These are phyloP conservation scores for Lentinula boryana DNA, from an alignment of 768 basidiomycete genomes.

Conservation along the genomic window DNA sequence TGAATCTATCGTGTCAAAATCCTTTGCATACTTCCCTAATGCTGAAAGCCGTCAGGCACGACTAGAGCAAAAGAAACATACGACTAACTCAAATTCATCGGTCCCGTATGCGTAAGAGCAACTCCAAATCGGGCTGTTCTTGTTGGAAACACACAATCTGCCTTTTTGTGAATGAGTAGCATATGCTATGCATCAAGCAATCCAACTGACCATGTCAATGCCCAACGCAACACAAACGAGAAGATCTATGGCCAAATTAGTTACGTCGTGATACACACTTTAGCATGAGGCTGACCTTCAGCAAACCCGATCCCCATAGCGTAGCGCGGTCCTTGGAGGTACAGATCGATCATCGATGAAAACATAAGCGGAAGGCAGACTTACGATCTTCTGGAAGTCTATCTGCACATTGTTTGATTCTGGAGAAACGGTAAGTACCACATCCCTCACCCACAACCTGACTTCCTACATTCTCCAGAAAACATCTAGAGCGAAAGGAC, in stretches of 20 bases:
- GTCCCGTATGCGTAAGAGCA: constrained; percentile 76
- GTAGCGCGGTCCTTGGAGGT: constrained; percentile 68
- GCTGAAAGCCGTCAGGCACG: constrained; percentile 26
- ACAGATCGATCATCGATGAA: not conserved
- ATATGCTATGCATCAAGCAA: not conserved
- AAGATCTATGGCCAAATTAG: constrained; percentile 48
- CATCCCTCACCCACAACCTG: not conserved
- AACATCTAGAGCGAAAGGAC: constrained; percentile 39
- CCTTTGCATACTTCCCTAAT: constrained; percentile 63
- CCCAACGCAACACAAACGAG: constrained; percentile 90
- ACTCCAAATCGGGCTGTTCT: constrained; percentile 90
- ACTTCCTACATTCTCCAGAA: constrained; percentile 77
- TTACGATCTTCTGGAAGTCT: constrained; percentile 73
- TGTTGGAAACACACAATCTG: constrained; percentile 92
- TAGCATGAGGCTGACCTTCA: constrained; percentile 51
- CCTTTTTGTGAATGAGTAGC: constrained; percentile 33
- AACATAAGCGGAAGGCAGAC: constrained; percentile 18
- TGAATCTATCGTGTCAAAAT: constrained; percentile 68
- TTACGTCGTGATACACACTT: not conserved
- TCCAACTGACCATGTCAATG: constrained; percentile 71
- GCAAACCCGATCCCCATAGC: constrained; percentile 93
- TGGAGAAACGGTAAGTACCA: constrained; percentile 17
- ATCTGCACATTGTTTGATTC: constrained; percentile 78
- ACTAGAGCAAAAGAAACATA: not conserved
- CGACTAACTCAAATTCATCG: constrained; percentile 71